A percentile compares a stretch with the other conserved stretches of the same genome.
Conservation (phyloP, 306 rosid genomes). For the Abrus precatorius region DNA sequence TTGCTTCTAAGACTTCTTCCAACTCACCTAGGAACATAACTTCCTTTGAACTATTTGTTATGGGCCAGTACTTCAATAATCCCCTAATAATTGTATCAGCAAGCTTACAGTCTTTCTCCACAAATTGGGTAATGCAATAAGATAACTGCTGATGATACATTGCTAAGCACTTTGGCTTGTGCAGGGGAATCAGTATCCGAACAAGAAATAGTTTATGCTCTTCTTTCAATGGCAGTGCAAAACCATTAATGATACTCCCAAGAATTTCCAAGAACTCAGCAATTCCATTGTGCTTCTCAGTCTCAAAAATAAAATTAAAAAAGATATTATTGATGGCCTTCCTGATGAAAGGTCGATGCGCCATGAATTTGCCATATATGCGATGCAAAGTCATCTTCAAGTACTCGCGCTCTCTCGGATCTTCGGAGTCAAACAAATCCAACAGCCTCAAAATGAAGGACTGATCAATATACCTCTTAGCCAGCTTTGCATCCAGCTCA, state of each 20-base stretch:
- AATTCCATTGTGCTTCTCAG: constrained; percentile 59
- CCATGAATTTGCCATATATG: constrained; percentile 73
- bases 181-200: constrained; percentile 75
- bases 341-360: constrained; percentile 84
- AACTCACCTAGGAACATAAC: constrained; percentile 84
- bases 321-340: constrained; percentile 69
- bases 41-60: constrained; percentile 87
- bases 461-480: constrained; percentile 75
- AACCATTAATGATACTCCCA: constrained; percentile 87
- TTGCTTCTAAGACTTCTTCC: constrained; percentile 86
- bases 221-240: constrained; percentile 78
- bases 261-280: constrained; percentile 79
- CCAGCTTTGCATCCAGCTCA: constrained; percentile 79
- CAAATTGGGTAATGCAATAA: constrained; percentile 81
- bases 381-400: constrained; percentile 80
- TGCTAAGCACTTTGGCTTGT: constrained; percentile 82
- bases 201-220: constrained; percentile 83
- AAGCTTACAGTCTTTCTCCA: constrained; percentile 90
- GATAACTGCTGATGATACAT: constrained; percentile 84
- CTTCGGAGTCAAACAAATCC: constrained; percentile 81
- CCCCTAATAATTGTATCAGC: constrained; percentile 88
- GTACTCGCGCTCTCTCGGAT: constrained; percentile 78
- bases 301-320: constrained; percentile 50
- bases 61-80: constrained; percentile 88
- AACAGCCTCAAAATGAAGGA: constrained; percentile 72